Evolutionary conservation across 257 asterid genomes (phyloP).

Genomic region (Rehmannia glutinosa): DNA sequence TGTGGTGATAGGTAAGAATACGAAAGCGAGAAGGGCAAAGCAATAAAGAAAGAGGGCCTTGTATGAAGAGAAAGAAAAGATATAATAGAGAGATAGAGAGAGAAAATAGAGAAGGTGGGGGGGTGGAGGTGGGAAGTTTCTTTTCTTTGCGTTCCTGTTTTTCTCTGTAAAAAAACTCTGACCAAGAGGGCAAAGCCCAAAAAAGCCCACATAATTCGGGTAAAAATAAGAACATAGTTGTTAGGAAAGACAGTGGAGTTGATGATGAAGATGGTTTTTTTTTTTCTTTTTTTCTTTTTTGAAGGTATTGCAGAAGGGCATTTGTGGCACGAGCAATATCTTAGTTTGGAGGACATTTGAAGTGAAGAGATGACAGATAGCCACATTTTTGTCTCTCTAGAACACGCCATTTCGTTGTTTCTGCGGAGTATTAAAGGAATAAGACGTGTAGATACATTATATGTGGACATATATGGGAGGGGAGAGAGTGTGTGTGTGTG

Average conservation of each 20-base stretch:
- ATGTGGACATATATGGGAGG: neutral
- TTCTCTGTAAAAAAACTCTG: constrained; percentile 60
- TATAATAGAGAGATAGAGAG: constrained; percentile 16
- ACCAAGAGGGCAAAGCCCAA: constrained; percentile 68
- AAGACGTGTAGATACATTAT: constrained; percentile 16
- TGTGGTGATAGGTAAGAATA: constrained; percentile 24
- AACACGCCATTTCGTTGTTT: too few relatives aligned
- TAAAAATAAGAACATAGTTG: constrained; percentile 22
- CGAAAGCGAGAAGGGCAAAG: constrained; percentile 24
- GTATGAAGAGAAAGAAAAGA: constrained; percentile 22
- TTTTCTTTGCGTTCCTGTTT: constrained; percentile 48
- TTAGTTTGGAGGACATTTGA: too few relatives aligned
- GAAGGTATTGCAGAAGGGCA: too few relatives aligned
- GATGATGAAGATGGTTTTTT: too few relatives aligned
- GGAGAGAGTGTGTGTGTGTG: too few relatives aligned
- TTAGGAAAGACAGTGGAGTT: too few relatives aligned
- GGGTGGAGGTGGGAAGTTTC: constrained; percentile 31
- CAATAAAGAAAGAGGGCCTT: constrained; percentile 27
- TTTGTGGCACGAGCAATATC: constrained; percentile 40
- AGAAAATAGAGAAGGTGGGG: neutral
- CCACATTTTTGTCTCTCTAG: constrained; percentile 7
- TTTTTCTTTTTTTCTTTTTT: too few relatives aligned
- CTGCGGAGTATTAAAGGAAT: too few relatives aligned
- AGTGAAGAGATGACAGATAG: too few relatives aligned
- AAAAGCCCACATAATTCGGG: constrained; percentile 65